Conservation (phyloP, 345 rosid genomes). For the Combretum micranthum region DNA sequence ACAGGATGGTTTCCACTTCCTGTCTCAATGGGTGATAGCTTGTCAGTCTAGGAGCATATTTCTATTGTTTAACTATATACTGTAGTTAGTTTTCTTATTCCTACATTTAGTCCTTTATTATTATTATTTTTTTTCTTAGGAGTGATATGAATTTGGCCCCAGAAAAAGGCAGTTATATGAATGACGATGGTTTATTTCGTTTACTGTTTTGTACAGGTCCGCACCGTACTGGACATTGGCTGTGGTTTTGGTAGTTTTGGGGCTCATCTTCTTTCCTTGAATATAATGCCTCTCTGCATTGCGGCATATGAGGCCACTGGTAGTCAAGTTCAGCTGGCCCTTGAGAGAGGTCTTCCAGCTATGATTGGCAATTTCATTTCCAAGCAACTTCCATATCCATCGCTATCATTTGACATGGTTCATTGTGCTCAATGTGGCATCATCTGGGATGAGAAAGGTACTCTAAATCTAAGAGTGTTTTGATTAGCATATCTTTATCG, state of each 20-base stretch:
- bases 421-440: constrained; percentile 97
- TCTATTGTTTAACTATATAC: no score
- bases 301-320: constrained; percentile 93
- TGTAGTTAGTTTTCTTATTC: neutral
- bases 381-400: constrained; percentile 82
- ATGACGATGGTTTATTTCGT: neutral
- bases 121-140: no score
- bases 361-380: constrained; percentile 85
- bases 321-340: constrained; percentile 94
- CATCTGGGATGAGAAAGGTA: constrained; percentile 89
- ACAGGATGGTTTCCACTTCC: neutral
- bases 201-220: constrained; percentile 41
- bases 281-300: constrained; percentile 77
- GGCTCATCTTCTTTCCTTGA: constrained; percentile 77
- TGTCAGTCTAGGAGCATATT: no score
- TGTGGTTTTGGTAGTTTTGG: constrained; percentile 99
- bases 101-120: no score
- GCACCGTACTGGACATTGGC: constrained; percentile 76
- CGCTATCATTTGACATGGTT: constrained; percentile 86
- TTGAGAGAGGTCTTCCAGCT: constrained; percentile 98
- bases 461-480: neutral
- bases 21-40: neutral
- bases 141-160: no score
- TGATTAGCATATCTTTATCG: neutral
- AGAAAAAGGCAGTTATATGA: no score